Percentiles rank a stretch among this genome's conserved stretches.
Evolutionary conservation across 75 land plant genomes (phyloP).

Genomic region (Isoetes taiwanensis): DNA sequence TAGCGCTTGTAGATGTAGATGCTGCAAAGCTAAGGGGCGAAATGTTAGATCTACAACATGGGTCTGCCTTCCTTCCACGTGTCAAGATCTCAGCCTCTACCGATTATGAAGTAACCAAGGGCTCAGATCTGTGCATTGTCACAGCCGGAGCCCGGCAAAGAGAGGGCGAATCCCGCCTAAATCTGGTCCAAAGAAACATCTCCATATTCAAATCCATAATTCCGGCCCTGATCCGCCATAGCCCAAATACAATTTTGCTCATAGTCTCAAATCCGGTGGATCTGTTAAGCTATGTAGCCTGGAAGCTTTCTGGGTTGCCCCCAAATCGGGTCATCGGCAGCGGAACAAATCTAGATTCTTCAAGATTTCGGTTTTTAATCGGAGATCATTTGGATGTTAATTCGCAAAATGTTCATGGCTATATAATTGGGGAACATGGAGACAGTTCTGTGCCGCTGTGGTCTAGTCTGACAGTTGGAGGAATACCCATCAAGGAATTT

Average conservation of each 20-base stretch:
- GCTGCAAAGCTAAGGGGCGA: slow-evolving; percentile 76
- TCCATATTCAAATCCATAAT: slow-evolving; percentile 33
- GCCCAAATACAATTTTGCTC: slow-evolving; percentile 46
- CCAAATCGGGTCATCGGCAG: slow-evolving; percentile 69
- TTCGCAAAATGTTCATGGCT: slow-evolving; percentile 76
- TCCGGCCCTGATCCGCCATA: slow-evolving; percentile 42
- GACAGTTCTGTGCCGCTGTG: slow-evolving; percentile 90
- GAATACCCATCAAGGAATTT: slow-evolving; percentile 47
- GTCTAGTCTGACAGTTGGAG: slow-evolving; percentile 73
- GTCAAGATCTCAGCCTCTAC: slow-evolving; percentile 39
- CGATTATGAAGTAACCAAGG: slow-evolving; percentile 53
- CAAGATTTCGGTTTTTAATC: slow-evolving; percentile 56
- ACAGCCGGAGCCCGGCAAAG: slow-evolving; percentile 80
- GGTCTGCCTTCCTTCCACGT: slow-evolving; percentile 80
- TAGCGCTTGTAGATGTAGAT: slow-evolving; percentile 60
- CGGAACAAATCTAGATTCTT: slow-evolving; percentile 80
- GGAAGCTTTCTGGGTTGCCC: slow-evolving; percentile 73
- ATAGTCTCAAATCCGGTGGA: slow-evolving; percentile 86
- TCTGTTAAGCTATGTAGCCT: slow-evolving; percentile 51
- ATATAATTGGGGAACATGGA: slow-evolving; percentile 78
- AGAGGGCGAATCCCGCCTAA: slow-evolving; percentile 59
- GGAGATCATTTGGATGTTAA: slow-evolving; percentile 77
- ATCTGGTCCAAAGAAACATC: slow-evolving; percentile 50
- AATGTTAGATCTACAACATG: slow-evolving; percentile 73
- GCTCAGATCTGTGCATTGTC: slow-evolving; percentile 63